Evolutionary conservation across 345 rosid genomes (phyloP).

Genomic region (Syzygium grande): DNA sequence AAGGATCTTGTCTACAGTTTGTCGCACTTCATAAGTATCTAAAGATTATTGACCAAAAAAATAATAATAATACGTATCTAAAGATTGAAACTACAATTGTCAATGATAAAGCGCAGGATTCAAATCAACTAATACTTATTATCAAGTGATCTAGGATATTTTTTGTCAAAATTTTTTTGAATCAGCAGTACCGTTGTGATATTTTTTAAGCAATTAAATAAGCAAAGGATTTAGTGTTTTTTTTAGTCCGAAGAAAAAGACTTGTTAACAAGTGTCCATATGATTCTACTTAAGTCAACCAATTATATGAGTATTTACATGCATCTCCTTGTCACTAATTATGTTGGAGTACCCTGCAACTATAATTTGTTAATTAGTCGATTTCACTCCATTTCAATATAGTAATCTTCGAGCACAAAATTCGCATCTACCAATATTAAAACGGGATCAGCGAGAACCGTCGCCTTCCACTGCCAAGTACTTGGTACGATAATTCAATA

Average conservation of each 20-base stretch:
- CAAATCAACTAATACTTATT: background rate
- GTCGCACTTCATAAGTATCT: background rate
- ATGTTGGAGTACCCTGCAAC: background rate
- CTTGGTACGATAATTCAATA: background rate
- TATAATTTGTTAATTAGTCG: accelerated
- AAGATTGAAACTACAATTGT: background rate
- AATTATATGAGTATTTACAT: background rate
- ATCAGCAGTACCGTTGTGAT: background rate
- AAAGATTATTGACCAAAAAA: background rate
- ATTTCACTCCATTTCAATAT: background rate
- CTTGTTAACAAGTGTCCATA: background rate
- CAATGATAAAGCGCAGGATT: background rate
- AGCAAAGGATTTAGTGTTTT: no score
- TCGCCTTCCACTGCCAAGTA: background rate
- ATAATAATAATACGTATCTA: background rate
- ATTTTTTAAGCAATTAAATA: background rate
- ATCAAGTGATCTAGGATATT: background rate
- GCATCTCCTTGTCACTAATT: background rate
- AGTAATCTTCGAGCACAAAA: background rate
- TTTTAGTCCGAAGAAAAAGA: background rate
- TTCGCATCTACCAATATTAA: background rate
- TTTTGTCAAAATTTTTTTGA: background rate
- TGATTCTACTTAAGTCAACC: background rate
- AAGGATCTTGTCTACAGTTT: background rate
- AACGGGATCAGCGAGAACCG: accelerated